phyloP scores from a whole-genome alignment of 495 filamentous ascomycete genomes.

The Lepidopterella palustris region DNA sequence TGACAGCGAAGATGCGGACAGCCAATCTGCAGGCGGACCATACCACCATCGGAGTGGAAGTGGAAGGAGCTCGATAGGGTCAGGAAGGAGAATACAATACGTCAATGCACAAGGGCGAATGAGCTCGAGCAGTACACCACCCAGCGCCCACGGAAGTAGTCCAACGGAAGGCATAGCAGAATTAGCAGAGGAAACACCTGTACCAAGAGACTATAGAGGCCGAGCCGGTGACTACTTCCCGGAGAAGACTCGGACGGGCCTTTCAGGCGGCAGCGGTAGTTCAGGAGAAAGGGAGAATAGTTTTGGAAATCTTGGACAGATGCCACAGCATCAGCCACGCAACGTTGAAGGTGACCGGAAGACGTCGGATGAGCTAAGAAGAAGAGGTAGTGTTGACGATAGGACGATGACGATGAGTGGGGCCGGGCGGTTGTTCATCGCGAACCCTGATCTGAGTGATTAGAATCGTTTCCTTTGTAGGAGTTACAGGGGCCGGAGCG shows the following conservation, averaged over 20 bases:
- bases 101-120: constrained; percentile 34
- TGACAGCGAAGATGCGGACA: constrained; percentile 60
- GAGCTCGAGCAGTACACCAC: constrained; percentile 66
- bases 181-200: constrained; percentile 49
- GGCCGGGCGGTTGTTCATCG: constrained; percentile 73
- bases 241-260: constrained; percentile 35
- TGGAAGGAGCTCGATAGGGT: constrained; percentile 70
- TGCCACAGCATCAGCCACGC: constrained; percentile 42
- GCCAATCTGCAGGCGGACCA: constrained; percentile 41
- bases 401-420: constrained; percentile 74
- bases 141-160: constrained; percentile 30
- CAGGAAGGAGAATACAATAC: constrained; percentile 37
- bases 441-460: constrained; percentile 81
- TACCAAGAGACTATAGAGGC: constrained; percentile 38
- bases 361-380: constrained; percentile 66
- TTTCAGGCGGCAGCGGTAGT: constrained; percentile 46
- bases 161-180: constrained; percentile 44
- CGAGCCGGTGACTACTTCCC: constrained; percentile 38
- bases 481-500: background rate
- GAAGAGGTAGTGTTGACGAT: constrained; percentile 92
- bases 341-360: constrained; percentile 54
- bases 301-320: constrained; percentile 51
- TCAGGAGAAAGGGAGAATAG: constrained; percentile 47
- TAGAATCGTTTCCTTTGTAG: constrained; percentile 33
- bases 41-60: constrained; percentile 71